Evolutionary conservation across 192 early-diverging fungal genomes (phyloP).

Genomic region (Backusella sp.): DNA sequence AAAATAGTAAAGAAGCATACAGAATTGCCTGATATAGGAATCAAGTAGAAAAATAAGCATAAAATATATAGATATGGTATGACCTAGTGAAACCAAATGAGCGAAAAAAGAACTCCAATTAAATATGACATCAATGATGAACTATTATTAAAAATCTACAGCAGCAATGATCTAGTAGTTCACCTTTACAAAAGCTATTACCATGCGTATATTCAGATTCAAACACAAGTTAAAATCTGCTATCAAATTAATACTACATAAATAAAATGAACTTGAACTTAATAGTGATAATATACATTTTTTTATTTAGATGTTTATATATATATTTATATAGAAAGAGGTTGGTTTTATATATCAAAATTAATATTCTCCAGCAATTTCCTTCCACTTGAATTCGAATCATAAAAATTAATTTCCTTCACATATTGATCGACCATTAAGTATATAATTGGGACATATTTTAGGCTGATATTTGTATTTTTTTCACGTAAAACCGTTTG

Average conservation of each 20-base stretch:
- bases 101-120: neutral
- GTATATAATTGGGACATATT: neutral
- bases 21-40: neutral
- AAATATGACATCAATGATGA: neutral
- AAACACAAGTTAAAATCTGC: no score
- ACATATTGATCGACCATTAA: neutral
- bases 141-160: neutral
- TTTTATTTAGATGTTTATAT: neutral
- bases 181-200: no score
- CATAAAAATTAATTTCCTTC: neutral
- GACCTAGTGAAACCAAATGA: neutral
- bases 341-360: neutral
- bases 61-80: neutral
- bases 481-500: neutral
- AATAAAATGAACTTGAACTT: no score
- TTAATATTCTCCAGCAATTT: neutral
- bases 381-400: neutral
- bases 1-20: neutral
- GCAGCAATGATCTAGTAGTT: neutral
- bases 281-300: no score
- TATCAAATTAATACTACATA: no score
- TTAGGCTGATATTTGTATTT: neutral
- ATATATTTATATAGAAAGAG: neutral
- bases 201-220: no score
- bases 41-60: neutral